Percentiles rank a stretch among this genome's conserved stretches.
Conservation (phyloP, 2,329 filamentous ascomycete species). For the Claviceps capensis region DNA sequence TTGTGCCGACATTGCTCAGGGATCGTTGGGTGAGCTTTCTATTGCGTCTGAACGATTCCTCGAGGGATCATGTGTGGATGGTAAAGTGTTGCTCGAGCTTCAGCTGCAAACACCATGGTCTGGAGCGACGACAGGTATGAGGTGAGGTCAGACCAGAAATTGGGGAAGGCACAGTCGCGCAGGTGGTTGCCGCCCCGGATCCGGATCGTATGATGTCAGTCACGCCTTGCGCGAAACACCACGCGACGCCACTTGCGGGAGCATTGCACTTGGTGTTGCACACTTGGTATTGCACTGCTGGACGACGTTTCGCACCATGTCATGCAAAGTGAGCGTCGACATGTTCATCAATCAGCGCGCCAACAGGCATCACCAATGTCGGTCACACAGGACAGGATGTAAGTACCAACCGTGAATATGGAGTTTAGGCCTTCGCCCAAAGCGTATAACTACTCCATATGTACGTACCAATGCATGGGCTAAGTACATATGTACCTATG, state of each 20-base stretch:
- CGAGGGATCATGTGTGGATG: neutral
- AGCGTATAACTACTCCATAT: no score
- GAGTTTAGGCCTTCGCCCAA: no score
- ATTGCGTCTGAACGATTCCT: no score
- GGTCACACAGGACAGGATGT: no score
- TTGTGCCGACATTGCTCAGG: conserved; percentile 18
- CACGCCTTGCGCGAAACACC: neutral
- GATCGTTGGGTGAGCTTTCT: neutral
- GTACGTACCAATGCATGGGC: no score
- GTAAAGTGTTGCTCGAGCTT: neutral
- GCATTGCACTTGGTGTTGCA: neutral
- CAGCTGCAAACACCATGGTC: neutral
- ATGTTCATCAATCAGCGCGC: no score
- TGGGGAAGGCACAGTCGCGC: neutral
- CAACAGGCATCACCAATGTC: no score
- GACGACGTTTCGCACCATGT: neutral
- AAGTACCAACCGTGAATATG: no score
- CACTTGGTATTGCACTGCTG: neutral
- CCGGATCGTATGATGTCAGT: neutral
- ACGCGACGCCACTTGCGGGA: neutral
- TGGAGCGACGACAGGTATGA: neutral
- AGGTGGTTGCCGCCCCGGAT: neutral
- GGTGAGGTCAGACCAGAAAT: neutral
- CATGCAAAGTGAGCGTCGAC: no score
- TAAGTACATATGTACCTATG: no score